A percentile compares a stretch with the other conserved stretches of the same genome.
phyloP scores from a whole-genome alignment of 768 basidiomycete species.

The Phlebiopsis flavidoalba region DNA sequence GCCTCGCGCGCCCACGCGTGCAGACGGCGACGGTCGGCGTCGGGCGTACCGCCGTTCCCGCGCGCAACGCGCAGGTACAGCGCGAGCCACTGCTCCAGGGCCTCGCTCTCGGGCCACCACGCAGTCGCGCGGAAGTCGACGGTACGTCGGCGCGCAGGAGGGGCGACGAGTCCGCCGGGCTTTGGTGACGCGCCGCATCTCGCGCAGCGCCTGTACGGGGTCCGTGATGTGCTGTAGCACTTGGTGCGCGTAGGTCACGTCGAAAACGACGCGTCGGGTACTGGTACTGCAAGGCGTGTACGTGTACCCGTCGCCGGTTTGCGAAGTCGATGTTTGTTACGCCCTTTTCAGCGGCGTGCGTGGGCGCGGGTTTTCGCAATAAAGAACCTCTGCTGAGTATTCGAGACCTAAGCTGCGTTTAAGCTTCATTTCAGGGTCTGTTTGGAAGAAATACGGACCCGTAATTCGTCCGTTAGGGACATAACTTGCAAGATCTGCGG shows the following conservation, averaged over 20 bases:
- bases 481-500: conserved; percentile 29
- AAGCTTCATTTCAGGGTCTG: not conserved
- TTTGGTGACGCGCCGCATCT: conserved; percentile 45
- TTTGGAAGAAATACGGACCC: conserved; percentile 16
- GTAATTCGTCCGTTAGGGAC: conserved; percentile 37
- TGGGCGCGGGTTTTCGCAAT: conserved; percentile 27
- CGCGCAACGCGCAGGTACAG: conserved; percentile 29
- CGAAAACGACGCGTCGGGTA: conserved; percentile 40
- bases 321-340: conserved; percentile 35
- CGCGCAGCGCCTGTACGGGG: conserved; percentile 34
- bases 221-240: conserved; percentile 44
- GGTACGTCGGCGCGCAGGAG: no score
- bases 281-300: conserved; percentile 29
- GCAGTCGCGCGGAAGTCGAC: conserved; percentile 29
- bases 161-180: conserved; percentile 42
- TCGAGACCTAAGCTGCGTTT: conserved; percentile 26
- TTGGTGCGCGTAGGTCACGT: conserved; percentile 46
- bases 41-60: conserved; percentile 32
- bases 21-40: conserved; percentile 33
- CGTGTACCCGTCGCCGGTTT: conserved; percentile 35
- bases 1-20: conserved; percentile 34
- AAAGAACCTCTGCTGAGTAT: conserved; percentile 27
- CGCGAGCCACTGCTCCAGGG: conserved; percentile 25
- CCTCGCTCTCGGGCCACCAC: conserved; percentile 32
- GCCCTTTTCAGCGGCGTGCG: conserved; percentile 26